Conservation (phyloP, 768 basidiomycete species). For the Royoungia palumana region DNA sequence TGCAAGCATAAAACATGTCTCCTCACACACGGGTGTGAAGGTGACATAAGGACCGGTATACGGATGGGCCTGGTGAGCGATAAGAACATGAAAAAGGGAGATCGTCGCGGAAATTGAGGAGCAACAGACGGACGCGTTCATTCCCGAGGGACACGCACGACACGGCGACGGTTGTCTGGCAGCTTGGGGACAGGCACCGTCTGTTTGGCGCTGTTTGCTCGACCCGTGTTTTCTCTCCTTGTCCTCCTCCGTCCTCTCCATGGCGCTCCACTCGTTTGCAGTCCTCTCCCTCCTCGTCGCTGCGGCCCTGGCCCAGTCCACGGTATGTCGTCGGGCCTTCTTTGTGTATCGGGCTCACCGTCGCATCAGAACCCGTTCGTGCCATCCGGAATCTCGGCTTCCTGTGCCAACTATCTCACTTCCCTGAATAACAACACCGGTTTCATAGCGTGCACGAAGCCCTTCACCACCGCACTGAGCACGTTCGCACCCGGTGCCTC, state of each 20-base stretch:
- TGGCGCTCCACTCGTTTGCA: conserved; percentile 51
- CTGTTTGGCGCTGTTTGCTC: too few species aligned
- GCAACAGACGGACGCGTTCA: neutral
- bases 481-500: conserved; percentile 48
- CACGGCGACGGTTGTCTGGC: too few species aligned
- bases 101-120: too few species aligned
- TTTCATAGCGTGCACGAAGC: conserved; percentile 57
- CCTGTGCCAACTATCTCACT: conserved; percentile 58
- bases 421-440: conserved; percentile 57
- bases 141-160: conserved; percentile 9
- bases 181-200: too few species aligned
- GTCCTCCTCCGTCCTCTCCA: conserved; percentile 27
- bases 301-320: conserved; percentile 48
- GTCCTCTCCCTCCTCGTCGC: conserved; percentile 50
- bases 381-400: conserved; percentile 57
- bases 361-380: conserved; percentile 49
- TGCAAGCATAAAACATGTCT: conserved; percentile 2
- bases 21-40: neutral
- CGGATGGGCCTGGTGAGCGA: too few species aligned
- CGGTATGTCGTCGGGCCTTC: conserved; percentile 31
- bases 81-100: too few species aligned
- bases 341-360: neutral
- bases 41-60: too few species aligned
- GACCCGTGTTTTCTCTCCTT: too few species aligned
- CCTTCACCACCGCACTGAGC: conserved; percentile 58